phyloP scores from a whole-genome alignment of 176 grass and related monocot species.

The Tillandsia fasciculata region DNA sequence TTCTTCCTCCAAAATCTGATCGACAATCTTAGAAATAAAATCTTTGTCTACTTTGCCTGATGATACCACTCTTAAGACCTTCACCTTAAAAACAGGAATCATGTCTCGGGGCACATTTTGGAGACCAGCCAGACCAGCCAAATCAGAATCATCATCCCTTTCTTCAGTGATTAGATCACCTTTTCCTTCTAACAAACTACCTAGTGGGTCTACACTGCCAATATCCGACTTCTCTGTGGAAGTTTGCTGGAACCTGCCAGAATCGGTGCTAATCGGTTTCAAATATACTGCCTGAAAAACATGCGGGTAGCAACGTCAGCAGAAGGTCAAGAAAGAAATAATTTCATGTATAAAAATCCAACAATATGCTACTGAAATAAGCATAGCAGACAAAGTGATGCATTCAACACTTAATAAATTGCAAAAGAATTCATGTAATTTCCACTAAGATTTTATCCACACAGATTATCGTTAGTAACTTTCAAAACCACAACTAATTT shows the following conservation, averaged over 20 bases:
- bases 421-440: too few species aligned
- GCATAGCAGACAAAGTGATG: too few species aligned
- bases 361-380: not conserved
- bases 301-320: slow-evolving; percentile 1
- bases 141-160: slow-evolving; percentile 42
- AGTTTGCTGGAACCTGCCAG: slow-evolving; percentile 30
- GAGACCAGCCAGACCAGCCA: slow-evolving; percentile 40
- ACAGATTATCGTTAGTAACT: too few species aligned
- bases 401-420: too few species aligned
- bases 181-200: slow-evolving; percentile 41
- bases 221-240: slow-evolving; percentile 35
- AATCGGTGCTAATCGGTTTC: slow-evolving; percentile 47
- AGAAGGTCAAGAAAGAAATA: slow-evolving; percentile 2
- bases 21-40: slow-evolving; percentile 78
- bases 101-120: slow-evolving; percentile 49
- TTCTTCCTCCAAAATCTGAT: slow-evolving; percentile 69
- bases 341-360: not conserved
- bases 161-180: slow-evolving; percentile 28
- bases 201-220: slow-evolving; percentile 43
- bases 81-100: slow-evolving; percentile 45
- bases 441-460: too few species aligned
- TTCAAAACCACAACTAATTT: too few species aligned
- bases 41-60: slow-evolving; percentile 63
- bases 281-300: slow-evolving; percentile 73
- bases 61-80: slow-evolving; percentile 68